Evolutionary conservation across 176 grass and related monocot species (phyloP), one percentile per base, ranked within the genome.

Genomic region (Thinopyrum elongatum): DNA sequence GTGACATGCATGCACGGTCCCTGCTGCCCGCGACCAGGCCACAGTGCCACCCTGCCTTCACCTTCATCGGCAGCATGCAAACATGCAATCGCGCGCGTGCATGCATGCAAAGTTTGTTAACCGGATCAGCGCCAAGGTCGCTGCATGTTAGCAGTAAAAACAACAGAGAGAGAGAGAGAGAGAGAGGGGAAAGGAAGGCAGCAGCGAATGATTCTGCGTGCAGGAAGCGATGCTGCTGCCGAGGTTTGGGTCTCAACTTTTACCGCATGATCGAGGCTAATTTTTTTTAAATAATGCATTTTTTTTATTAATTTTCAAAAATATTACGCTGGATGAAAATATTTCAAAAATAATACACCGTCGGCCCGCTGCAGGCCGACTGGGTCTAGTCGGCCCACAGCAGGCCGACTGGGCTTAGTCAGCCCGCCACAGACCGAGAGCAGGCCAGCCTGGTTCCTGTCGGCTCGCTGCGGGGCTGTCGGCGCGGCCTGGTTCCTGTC

Each of bases 1-100:
- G 90, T 91, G 51, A 25, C 68, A 36, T 67, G 89, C 80, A 91
- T 91, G 90, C 69, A 91, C 26, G 71, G 14, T 5, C 66, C 31
- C 64, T 75, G 72, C 72, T 10, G 72, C 42, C 47, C 72, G 15
- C 42, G 82, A 82, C 90, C 83, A 91, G 76, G 61, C 35, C 86
- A 85, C 77, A 87, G 85, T 70, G 70, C 21, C 46, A 19, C 27
- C 14, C 26, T 14, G 67, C 47, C 80, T 68, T 46, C 44, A 47
- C 44, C 31, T 66, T 78, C 70, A 14, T 61, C 42, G 9, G n/a
- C 21, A 61, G 21, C 59, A 61, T 67, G 39, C n/a, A 26, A 42
- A 12, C 64, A 21, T 70, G 65, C 81, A 73, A 83, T 33, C 21
- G 38, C 47, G 41, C 21, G 38, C 73, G 38, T 44, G 49, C 82